Conservation (phyloP, 2,329 filamentous ascomycete species). For the Fusarium nematophilum region DNA sequence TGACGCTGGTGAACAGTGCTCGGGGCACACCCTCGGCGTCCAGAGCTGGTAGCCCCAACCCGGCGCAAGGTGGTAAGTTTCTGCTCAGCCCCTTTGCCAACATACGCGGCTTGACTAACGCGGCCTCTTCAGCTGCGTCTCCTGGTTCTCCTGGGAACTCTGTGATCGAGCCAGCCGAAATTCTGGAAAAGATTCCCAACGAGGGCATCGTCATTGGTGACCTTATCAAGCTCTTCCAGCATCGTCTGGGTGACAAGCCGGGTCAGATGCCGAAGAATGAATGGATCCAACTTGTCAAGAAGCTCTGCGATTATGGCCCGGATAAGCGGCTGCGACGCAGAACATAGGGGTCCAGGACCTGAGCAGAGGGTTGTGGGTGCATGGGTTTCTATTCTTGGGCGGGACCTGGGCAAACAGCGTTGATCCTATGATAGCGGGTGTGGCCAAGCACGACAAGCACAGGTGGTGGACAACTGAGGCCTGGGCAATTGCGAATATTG, state of each 20-base stretch:
- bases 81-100: not conserved
- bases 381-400: conserved; percentile 12
- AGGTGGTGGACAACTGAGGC: not conserved
- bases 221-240: conserved; percentile 65
- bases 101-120: conserved; percentile 19
- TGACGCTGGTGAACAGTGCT: conserved; percentile 63
- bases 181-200: conserved; percentile 64
- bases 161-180: conserved; percentile 62
- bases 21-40: conserved; percentile 68
- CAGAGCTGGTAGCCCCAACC: conserved; percentile 69
- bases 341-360: conserved; percentile 36
- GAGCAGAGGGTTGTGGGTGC: conserved; percentile 10
- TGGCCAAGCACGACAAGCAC: not conserved
- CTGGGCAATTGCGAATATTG: not conserved
- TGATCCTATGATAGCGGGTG: not conserved
- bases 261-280: conserved; percentile 64
- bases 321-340: conserved; percentile 65
- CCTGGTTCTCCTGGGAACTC: conserved; percentile 50
- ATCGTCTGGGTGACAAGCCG: conserved; percentile 63
- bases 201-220: conserved; percentile 66
- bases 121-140: conserved; percentile 41
- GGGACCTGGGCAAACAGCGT: not conserved
- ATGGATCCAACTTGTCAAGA: conserved; percentile 70
- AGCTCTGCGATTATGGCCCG: conserved; percentile 62
- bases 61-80: conserved; percentile 54